A percentile compares a stretch with the other conserved stretches of the same genome.
Conservation (phyloP, 192 early-diverging fungal genomes). For the Geranomyces variabilis region DNA sequence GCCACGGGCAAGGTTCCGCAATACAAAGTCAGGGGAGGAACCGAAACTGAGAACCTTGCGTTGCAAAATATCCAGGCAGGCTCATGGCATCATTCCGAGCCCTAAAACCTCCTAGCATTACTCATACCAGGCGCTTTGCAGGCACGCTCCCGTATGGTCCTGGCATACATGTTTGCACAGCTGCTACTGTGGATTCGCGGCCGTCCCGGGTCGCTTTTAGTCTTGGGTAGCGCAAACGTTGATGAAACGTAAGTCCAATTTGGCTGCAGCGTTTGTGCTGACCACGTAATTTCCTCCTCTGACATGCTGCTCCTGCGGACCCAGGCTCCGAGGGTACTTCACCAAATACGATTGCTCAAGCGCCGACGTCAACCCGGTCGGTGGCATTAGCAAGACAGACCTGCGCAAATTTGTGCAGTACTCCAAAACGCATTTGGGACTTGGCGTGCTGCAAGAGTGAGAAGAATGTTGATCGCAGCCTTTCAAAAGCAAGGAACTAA, state of each 20-base stretch:
- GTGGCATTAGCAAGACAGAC: constrained; percentile 88
- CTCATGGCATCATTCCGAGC: not conserved
- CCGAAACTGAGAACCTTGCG: constrained; percentile 85
- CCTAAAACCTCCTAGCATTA: no score
- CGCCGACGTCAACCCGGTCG: constrained; percentile 97
- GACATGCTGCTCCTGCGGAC: no score
- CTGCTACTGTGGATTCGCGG: constrained; percentile 89
- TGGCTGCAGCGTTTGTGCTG: not conserved
- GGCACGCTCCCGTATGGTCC: constrained; percentile 92
- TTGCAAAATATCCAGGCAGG: constrained; percentile 91
- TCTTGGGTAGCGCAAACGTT: constrained; percentile 95
- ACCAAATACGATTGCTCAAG: constrained; percentile 99
- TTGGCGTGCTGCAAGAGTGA: constrained; percentile 69
- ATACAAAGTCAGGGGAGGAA: constrained; percentile 86
- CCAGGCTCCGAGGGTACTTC: constrained; percentile 90
- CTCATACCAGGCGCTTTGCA: constrained; percentile 22
- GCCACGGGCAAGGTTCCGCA: constrained; percentile 75
- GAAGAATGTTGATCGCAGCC: not conserved
- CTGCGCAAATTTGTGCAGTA: constrained; percentile 81
- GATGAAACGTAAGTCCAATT: constrained; percentile 77
- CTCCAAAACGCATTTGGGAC: constrained; percentile 55
- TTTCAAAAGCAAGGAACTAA: not conserved
- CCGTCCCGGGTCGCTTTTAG: constrained; percentile 72
- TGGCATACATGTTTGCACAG: constrained; percentile 94
- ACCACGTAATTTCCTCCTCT: not conserved